Evolutionary conservation across 371 early-diverging fungal species (phyloP).

Genomic region (Mortierella polycephala): DNA sequence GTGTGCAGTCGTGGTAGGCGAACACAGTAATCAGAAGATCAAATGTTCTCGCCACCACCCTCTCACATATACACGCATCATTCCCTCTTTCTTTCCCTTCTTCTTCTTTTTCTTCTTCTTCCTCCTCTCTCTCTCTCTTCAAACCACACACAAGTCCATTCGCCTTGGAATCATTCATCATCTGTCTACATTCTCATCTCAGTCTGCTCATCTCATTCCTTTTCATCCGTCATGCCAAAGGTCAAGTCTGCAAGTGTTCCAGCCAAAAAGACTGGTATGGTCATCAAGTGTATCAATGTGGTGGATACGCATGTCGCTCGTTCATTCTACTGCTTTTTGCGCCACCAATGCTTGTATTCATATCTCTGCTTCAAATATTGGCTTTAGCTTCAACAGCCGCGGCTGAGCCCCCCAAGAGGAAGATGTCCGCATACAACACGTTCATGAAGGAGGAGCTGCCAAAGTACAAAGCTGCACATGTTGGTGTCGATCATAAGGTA

Average conservation of each 20-base stretch:
- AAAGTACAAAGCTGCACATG: slow-evolving; percentile 68
- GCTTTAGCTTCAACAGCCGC: slow-evolving; percentile 2
- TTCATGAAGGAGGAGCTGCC: slow-evolving; percentile 79
- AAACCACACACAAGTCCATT: not conserved
- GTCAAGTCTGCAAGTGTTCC: slow-evolving; percentile 35
- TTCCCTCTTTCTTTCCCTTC: slow-evolving; percentile 5
- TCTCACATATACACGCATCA: slow-evolving; percentile 5
- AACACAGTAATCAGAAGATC: not conserved
- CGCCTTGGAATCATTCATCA: not conserved
- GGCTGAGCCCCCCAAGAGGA: slow-evolving; percentile 50
- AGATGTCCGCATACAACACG: slow-evolving; percentile 73
- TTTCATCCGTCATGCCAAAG: slow-evolving; percentile 37
- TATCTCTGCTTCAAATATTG: not conserved
- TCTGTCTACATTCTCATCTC: not conserved
- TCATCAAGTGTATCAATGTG: not conserved
- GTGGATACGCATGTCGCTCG: not conserved
- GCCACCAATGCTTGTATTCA: not conserved
- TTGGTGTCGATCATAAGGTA: slow-evolving; percentile 70
- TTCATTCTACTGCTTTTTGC: not conserved
- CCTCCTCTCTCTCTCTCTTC: not conserved
- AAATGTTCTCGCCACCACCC: not conserved
- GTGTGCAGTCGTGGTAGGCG: too few relatives aligned
- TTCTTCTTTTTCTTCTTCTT: slow-evolving; percentile 6
- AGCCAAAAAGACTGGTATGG: slow-evolving; percentile 32
- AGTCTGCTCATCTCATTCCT: slow-evolving; percentile 7